A percentile compares a stretch with the other conserved stretches of the same genome.
phyloP scores from a whole-genome alignment of 495 filamentous ascomycete species.

The Aspergillus affinis region DNA sequence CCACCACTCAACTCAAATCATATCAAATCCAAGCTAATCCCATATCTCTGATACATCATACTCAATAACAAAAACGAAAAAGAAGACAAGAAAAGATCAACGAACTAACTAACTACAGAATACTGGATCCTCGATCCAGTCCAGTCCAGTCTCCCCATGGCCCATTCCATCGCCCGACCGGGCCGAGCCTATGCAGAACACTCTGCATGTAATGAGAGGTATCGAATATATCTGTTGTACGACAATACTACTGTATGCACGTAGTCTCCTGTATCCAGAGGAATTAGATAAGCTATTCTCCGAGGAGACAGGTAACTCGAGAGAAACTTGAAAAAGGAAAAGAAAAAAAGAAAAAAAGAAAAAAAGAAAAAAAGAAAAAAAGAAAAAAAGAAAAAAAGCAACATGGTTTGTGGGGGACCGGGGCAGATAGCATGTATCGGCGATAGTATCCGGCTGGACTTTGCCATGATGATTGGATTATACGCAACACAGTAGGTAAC shows the following conservation, averaged over 20 bases:
- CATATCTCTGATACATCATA: neutral
- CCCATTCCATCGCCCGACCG: slow-evolving; percentile 14
- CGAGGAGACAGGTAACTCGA: slow-evolving; percentile 3
- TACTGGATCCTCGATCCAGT: slow-evolving; percentile 9
- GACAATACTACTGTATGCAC: slow-evolving; percentile 8
- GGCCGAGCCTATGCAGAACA: slow-evolving; percentile 25
- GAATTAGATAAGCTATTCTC: slow-evolving; percentile 15
- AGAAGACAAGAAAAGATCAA: too few species aligned
- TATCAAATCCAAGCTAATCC: too few species aligned
- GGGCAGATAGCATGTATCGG: too few species aligned
- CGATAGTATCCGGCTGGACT: too few species aligned
- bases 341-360: neutral
- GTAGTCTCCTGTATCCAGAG: neutral
- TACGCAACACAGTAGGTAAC: too few species aligned
- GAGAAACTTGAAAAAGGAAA: too few species aligned
- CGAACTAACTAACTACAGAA: neutral
- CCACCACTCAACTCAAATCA: neutral
- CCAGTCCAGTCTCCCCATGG: neutral
- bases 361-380: neutral
- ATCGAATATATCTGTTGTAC: slow-evolving; percentile 15
- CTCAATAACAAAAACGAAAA: neutral
- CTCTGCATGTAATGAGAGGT: slow-evolving; percentile 8
- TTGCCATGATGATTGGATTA: too few species aligned
- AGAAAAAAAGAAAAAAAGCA: neutral
- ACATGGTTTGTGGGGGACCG: too few species aligned